Conservation (phyloP, 768 basidiomycete species). For the Mycena epipterygia region DNA sequence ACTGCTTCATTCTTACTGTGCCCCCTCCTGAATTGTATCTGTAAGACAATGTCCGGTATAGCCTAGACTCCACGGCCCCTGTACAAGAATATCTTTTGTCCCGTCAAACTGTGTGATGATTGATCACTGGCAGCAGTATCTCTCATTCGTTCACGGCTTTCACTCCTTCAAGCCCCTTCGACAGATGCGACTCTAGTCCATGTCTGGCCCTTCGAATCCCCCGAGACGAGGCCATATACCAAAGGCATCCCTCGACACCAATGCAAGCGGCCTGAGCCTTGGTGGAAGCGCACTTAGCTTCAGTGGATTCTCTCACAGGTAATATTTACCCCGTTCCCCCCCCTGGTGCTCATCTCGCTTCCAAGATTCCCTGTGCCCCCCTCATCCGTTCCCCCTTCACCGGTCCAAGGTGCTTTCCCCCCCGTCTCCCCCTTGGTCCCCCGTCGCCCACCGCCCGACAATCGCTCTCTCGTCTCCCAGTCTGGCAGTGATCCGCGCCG, state of each 20-base stretch:
- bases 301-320: conserved; percentile 44
- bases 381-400: conserved; percentile 58
- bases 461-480: conserved; percentile 8
- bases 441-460: conserved; percentile 19
- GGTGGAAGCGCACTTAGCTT: conserved; percentile 71
- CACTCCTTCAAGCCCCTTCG: conserved; percentile 28
- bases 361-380: conserved; percentile 67
- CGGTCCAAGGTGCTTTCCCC: conserved; percentile 48
- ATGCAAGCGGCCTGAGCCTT: conserved; percentile 66
- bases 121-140: not conserved
- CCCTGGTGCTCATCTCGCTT: conserved; percentile 42
- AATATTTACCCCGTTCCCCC: not conserved
- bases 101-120: not conserved
- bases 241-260: conserved; percentile 61
- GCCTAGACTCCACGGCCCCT: no score
- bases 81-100: not conserved
- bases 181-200: conserved; percentile 32
- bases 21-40: not conserved
- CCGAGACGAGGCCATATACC: conserved; percentile 49
- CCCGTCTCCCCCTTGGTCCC: conserved; percentile 42
- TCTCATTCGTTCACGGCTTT: conserved; percentile 7
- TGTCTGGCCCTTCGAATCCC: conserved; percentile 15
- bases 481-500: conserved; percentile 9
- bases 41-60: no score
- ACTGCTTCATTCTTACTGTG: not conserved